Conservation (phyloP, 164 flowering plant genomes). For the Liquidambar formosana region DNA sequence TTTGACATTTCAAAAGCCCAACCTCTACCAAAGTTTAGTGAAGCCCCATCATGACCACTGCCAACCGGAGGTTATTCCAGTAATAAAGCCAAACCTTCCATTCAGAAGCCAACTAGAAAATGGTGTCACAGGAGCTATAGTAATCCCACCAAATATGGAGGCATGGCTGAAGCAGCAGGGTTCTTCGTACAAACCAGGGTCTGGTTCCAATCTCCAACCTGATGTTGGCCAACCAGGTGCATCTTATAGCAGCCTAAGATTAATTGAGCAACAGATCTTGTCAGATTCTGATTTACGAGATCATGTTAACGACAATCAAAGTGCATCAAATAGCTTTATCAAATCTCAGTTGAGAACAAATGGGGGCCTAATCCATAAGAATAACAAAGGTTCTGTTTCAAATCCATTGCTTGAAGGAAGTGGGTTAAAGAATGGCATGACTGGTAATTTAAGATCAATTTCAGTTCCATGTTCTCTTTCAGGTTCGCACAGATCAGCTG, state of each 20-base stretch:
- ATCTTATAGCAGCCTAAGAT: constrained; percentile 16
- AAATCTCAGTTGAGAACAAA: constrained; percentile 16
- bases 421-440: constrained; percentile 12
- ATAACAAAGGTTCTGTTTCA: constrained; percentile 17
- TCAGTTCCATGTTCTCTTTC: constrained; percentile 19
- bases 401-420: constrained; percentile 27
- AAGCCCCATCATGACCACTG: constrained; percentile 18
- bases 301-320: constrained; percentile 13
- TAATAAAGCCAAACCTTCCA: constrained; percentile 18
- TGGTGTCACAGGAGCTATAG: constrained; percentile 35
- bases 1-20: constrained; percentile 26
- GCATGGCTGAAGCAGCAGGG: constrained; percentile 27
- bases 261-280: constrained; percentile 26
- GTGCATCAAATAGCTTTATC: constrained; percentile 16
- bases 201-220: constrained; percentile 22
- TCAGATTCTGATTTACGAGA: constrained; percentile 14
- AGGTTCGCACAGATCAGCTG: constrained; percentile 17
- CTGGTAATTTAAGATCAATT: constrained; percentile 9
- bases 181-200: constrained; percentile 25
- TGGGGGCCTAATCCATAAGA: constrained; percentile 13
- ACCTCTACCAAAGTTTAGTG: constrained; percentile 8
- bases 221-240: constrained; percentile 24
- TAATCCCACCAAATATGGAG: constrained; percentile 32
- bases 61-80: constrained; percentile 18
- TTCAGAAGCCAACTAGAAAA: constrained; percentile 20